Percentiles rank a stretch among this genome's conserved stretches.
phyloP scores from a whole-genome alignment of 176 grass and related monocot species.

The Oryza brachyantha region DNA sequence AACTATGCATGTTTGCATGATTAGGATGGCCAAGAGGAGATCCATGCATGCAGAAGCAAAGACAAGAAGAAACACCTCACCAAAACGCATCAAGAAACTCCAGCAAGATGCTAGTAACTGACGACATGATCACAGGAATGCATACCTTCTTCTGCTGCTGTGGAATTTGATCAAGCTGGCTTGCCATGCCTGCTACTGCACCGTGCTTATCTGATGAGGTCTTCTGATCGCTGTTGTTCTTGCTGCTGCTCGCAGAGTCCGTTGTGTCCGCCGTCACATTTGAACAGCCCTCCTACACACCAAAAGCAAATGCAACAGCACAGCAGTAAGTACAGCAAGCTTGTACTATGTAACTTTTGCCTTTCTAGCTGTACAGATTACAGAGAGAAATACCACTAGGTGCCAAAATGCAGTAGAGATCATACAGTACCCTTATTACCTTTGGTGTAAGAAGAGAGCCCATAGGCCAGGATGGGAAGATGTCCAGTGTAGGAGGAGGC shows the following conservation, averaged over 20 bases:
- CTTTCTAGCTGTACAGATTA: neutral
- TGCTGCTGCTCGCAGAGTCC: slow-evolving; percentile 53
- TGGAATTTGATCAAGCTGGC: slow-evolving; percentile 33
- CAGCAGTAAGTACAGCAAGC: neutral
- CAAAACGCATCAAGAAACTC: neutral
- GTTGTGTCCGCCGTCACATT: slow-evolving; percentile 45
- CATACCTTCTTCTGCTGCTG: slow-evolving; percentile 41
- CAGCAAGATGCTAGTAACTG: neutral
- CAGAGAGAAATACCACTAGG: too few species aligned
- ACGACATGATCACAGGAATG: neutral
- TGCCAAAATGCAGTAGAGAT: neutral
- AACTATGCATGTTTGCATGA: neutral
- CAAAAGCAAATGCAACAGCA: neutral
- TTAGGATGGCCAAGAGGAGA: neutral
- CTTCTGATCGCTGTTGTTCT: slow-evolving; percentile 34
- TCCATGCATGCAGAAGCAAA: slow-evolving; percentile 5
- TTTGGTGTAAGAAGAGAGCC: slow-evolving; percentile 59
- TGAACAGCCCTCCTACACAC: slow-evolving; percentile 30
- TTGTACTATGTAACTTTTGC: neutral
- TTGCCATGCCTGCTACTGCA: slow-evolving; percentile 14
- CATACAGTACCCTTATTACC: slow-evolving; percentile 40
- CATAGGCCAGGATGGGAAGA: slow-evolving; percentile 91
- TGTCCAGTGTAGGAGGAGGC: slow-evolving; percentile 76
- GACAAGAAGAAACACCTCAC: neutral
- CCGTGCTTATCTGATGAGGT: neutral